A percentile compares a stretch with the other conserved stretches of the same genome.
Conservation (phyloP, 1,284 basidiomycete species). For the Heterobasidion occidentale region DNA sequence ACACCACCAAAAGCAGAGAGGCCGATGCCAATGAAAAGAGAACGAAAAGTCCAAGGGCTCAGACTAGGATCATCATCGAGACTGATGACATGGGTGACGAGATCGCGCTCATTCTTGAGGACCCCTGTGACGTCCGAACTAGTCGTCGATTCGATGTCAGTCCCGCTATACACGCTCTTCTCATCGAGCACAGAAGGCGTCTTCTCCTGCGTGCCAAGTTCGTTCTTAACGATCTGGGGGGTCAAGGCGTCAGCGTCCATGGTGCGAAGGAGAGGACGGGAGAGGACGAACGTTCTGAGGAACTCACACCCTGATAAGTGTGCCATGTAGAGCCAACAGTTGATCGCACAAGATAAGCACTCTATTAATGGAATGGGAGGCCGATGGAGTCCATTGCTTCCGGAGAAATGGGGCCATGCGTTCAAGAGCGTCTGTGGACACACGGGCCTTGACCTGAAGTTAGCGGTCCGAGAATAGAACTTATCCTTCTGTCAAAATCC, state of each 20-base stretch:
- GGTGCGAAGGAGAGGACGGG: background rate
- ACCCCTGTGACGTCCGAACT: slow-evolving; percentile 21
- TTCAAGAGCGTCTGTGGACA: too few species aligned
- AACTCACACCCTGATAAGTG: too few species aligned
- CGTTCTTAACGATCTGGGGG: background rate
- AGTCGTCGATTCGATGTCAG: slow-evolving; percentile 24
- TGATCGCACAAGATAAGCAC: background rate
- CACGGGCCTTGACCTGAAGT: too few species aligned
- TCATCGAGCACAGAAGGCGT: slow-evolving; percentile 13
- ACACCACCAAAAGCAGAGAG: slow-evolving; percentile 23
- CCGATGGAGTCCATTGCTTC: too few species aligned
- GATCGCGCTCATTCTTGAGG: slow-evolving; percentile 36
- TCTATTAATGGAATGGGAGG: background rate
- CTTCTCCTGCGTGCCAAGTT: background rate
- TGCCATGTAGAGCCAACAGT: too few species aligned
- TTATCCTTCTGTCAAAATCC: too few species aligned
- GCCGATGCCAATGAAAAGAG: slow-evolving; percentile 23
- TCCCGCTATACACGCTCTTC: slow-evolving; percentile 19
- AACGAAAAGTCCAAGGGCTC: slow-evolving; percentile 10
- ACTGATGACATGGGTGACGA: slow-evolving; percentile 45
- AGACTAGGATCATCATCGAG: slow-evolving; percentile 18
- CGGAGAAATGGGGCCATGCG: too few species aligned
- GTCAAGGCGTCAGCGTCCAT: background rate
- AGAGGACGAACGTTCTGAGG: background rate
- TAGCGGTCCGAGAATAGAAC: too few species aligned